Conservation (phyloP, 495 filamentous ascomycete genomes). For the Podospora pseudopauciseta region DNA sequence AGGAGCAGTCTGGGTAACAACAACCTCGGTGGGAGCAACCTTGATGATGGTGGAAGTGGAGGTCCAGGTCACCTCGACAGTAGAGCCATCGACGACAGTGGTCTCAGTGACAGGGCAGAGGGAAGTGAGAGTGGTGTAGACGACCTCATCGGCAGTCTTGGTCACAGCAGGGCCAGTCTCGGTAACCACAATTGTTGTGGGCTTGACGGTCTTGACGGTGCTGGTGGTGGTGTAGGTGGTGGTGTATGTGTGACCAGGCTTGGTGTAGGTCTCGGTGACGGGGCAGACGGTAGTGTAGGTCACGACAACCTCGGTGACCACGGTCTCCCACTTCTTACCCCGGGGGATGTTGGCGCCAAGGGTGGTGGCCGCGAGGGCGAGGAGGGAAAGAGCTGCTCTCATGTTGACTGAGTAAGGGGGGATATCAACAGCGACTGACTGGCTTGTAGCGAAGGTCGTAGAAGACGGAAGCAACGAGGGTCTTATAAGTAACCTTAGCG, state of each 20-base stretch:
- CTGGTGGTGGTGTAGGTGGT: conserved; percentile 48
- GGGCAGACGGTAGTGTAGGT: conserved; percentile 45
- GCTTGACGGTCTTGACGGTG: conserved; percentile 31
- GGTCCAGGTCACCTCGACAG: conserved; percentile 42
- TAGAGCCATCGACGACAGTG: conserved; percentile 39
- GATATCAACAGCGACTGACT: conserved; percentile 17
- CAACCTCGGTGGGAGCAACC: conserved; percentile 26
- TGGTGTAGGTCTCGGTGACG: conserved; percentile 39
- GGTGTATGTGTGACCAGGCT: conserved; percentile 36
- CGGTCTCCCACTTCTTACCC: conserved; percentile 26
- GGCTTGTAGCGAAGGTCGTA: conserved; percentile 26
- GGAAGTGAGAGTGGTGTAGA: conserved; percentile 40
- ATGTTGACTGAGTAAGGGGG: conserved; percentile 31
- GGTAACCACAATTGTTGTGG: conserved; percentile 27
- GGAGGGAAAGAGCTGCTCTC: conserved; percentile 39
- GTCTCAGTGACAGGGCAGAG: conserved; percentile 44
- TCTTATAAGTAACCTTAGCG: conserved; percentile 45
- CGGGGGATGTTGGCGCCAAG: conserved; percentile 30
- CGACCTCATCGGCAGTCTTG: conserved; percentile 21
- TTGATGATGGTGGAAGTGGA: conserved; percentile 37
- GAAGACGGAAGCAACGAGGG: conserved; percentile 13
- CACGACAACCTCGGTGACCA: conserved; percentile 38
- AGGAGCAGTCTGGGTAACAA: conserved; percentile 34
- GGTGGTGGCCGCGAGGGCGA: conserved; percentile 41
- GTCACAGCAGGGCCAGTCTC: conserved; percentile 25